Percentiles rank a stretch among this genome's conserved stretches.
Evolutionary conservation across 768 basidiomycete genomes (phyloP).

Genomic region (Mycena latifolia): DNA sequence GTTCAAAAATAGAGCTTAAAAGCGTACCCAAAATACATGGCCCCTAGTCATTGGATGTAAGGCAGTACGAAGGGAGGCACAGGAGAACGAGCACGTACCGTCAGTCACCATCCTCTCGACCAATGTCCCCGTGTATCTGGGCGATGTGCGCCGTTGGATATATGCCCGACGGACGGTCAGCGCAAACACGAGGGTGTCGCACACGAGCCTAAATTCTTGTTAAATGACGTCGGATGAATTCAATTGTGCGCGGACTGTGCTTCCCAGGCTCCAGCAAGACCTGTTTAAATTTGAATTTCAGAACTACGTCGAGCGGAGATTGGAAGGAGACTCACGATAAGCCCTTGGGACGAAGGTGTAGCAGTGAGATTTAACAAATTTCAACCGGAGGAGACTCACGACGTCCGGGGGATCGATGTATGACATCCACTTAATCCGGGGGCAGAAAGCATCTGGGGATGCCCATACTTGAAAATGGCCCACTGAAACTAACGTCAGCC

Average conservation of each 20-base stretch:
- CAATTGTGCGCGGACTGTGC: slow-evolving; percentile 6
- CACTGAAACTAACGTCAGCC: slow-evolving; percentile 10
- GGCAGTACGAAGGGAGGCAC: not conserved
- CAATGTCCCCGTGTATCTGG: slow-evolving; percentile 3
- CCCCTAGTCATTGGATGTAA: slow-evolving; percentile 3
- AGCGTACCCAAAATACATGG: slow-evolving; percentile 26
- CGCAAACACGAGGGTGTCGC: slow-evolving; percentile 19
- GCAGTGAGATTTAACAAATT: not conserved
- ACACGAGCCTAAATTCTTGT: slow-evolving; percentile 10
- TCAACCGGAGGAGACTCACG: slow-evolving; percentile 1
- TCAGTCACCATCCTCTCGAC: slow-evolving; percentile 19
- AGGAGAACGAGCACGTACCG: not conserved
- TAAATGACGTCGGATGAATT: no score
- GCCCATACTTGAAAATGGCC: slow-evolving; percentile 20
- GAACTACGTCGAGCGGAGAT: not conserved
- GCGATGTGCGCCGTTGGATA: slow-evolving; percentile 4
- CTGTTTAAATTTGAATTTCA: not conserved
- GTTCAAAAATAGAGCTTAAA: no score
- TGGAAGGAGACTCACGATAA: slow-evolving; percentile 2
- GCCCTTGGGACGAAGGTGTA: no score
- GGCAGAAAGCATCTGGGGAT: slow-evolving; percentile 15
- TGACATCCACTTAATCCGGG: slow-evolving; percentile 26
- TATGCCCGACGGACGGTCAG: slow-evolving; percentile 24
- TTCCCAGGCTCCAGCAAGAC: slow-evolving; percentile 27
- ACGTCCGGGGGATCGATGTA: slow-evolving; percentile 9